phyloP scores from a whole-genome alignment of 495 filamentous ascomycete genomes.

The Jackrogersella multiformis region DNA sequence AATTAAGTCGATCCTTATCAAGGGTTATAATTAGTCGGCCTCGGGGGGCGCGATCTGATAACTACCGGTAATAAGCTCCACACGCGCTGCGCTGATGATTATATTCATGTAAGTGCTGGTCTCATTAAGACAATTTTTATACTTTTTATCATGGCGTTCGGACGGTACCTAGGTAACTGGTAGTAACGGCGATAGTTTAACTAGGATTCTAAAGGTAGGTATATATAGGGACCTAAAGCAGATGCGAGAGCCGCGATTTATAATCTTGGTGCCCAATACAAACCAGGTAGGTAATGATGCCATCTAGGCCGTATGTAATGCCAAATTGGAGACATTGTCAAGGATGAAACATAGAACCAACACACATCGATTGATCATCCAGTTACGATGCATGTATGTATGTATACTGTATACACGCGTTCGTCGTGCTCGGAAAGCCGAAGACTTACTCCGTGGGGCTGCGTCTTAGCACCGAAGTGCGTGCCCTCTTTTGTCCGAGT shows the following conservation, averaged over 20 bases:
- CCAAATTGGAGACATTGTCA: neutral
- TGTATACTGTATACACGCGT: slow-evolving; percentile 2
- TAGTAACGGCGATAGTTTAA: neutral
- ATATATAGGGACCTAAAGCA: too few species aligned
- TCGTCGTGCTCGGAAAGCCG: slow-evolving; percentile 1
- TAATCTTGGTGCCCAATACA: slow-evolving; percentile 3
- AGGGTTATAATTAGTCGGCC: neutral
- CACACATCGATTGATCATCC: too few species aligned
- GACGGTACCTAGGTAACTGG: neutral
- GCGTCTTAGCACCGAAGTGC: slow-evolving; percentile 23
- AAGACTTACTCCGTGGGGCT: slow-evolving; percentile 10
- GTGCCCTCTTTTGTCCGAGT: slow-evolving; percentile 42
- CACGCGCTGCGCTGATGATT: too few species aligned
- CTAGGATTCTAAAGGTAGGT: too few species aligned
- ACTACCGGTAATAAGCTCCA: too few species aligned
- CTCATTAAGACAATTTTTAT: too few species aligned
- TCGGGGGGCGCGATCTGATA: too few species aligned
- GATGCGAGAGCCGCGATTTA: slow-evolving; percentile 1
- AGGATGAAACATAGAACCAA: neutral
- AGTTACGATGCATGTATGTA: too few species aligned
- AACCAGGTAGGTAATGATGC: too few species aligned
- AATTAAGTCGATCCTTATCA: neutral
- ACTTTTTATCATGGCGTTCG: neutral
- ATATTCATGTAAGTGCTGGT: too few species aligned
- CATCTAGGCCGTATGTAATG: neutral